Percentiles rank a stretch among this genome's conserved stretches.
Evolutionary conservation across 345 rosid genomes (phyloP).

Genomic region (Atalantia buxifolia): DNA sequence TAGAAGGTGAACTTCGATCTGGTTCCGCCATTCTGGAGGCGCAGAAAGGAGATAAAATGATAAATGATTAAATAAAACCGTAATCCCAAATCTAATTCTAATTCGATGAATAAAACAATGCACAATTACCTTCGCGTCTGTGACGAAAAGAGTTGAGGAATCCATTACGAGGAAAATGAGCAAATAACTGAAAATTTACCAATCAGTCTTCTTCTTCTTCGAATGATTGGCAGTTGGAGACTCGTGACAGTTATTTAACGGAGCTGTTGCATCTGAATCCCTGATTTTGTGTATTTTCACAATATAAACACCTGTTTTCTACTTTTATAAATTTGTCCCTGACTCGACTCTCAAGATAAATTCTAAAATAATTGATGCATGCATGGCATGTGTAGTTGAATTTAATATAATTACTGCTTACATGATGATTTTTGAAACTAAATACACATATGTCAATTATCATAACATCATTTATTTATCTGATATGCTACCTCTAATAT

Average conservation of each 20-base stretch:
- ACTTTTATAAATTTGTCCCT: too few relatives aligned
- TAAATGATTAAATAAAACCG: constrained; percentile 16
- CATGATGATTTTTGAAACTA: too few relatives aligned
- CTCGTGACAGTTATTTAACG: not conserved
- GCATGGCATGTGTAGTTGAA: too few relatives aligned
- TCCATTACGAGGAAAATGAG: constrained; percentile 25
- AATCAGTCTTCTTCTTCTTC: constrained; percentile 26
- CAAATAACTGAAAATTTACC: constrained; percentile 25
- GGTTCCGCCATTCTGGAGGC: constrained; percentile 44
- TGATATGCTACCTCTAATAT: too few relatives aligned
- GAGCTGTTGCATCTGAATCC: not conserved
- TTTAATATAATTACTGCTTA: too few relatives aligned
- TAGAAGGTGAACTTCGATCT: constrained; percentile 34
- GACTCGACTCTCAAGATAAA: too few relatives aligned
- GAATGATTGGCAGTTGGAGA: constrained; percentile 26
- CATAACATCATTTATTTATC: too few relatives aligned
- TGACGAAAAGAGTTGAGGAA: constrained; percentile 18
- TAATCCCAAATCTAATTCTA: not conserved
- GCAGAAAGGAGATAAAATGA: not conserved
- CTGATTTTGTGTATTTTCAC: not conserved
- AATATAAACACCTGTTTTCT: too few relatives aligned
- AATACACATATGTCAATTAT: too few relatives aligned
- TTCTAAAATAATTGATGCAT: too few relatives aligned
- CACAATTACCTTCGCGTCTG: not conserved
- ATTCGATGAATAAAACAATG: constrained; percentile 13